Conservation (phyloP, 495 filamentous ascomycete genomes). For the Penicillium cinerascens region DNA sequence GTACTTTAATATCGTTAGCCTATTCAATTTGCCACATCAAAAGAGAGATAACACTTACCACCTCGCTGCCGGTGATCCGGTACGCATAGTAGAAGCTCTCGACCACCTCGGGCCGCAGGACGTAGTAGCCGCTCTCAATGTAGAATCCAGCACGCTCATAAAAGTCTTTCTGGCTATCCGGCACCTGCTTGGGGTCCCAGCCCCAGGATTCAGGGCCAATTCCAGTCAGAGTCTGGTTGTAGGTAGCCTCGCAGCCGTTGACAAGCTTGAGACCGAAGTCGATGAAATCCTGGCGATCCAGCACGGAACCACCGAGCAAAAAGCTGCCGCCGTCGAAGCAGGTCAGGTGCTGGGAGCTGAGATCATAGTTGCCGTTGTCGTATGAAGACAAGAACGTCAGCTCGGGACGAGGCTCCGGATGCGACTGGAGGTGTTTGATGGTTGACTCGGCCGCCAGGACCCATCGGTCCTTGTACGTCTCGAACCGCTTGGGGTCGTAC, state of each 20-base stretch:
- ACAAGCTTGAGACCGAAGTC: constrained; percentile 75
- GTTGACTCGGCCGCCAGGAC: constrained; percentile 72
- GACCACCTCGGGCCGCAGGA: constrained; percentile 78
- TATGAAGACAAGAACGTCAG: constrained; percentile 73
- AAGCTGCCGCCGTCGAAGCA: constrained; percentile 89
- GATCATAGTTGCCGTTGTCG: constrained; percentile 45
- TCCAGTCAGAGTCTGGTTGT: constrained; percentile 60
- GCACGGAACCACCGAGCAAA: constrained; percentile 74
- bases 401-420: constrained; percentile 65
- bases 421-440: constrained; percentile 67
- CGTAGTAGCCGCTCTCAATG: constrained; percentile 58
- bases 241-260: constrained; percentile 70
- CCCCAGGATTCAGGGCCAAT: constrained; percentile 79
- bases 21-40: background rate
- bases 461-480: constrained; percentile 68
- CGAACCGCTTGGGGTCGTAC: constrained; percentile 67
- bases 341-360: constrained; percentile 63
- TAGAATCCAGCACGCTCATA: constrained; percentile 70
- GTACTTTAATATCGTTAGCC: constrained; percentile 48
- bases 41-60: constrained; percentile 23
- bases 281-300: constrained; percentile 59
- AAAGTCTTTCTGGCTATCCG: constrained; percentile 50
- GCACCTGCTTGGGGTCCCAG: constrained; percentile 58
- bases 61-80: constrained; percentile 64
- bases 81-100: constrained; percentile 90